Base-by-base conservation (phyloP, 2,329 filamentous ascomycete genomes). In the Leptographium galeiforme region DNA sequence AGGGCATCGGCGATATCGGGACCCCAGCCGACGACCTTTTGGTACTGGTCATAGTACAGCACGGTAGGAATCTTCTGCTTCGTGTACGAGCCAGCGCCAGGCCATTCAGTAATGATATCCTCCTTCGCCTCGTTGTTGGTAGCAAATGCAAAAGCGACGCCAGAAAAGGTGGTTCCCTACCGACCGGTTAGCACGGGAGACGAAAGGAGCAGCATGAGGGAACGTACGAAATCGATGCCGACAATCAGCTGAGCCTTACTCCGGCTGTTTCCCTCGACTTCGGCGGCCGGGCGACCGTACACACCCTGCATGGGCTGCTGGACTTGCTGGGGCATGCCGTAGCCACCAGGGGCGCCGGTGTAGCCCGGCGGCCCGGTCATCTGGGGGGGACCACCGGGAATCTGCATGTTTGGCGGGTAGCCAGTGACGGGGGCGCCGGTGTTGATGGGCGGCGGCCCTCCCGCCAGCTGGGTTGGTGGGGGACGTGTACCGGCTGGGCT, bases 1-100 rank as follows among this genome's bases (percentile, higher is more conserved):
- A 97, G 79, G 59, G 93, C 93, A 71, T 97, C 91, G 57, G 93
- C 89, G 63, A 97, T 97, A 75, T 98, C 93, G 54, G 91, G 90
- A 57, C 93, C 93, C 93, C 93, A 98, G 62, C 93, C 93, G n/a
- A 97, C 93, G 49, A 98, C 93, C 70, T 97, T 96, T 66, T 98
- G 93, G 69, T 96, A 95, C 71, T 97, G 91, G 67, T 98, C 93
- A 67, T 98, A 98, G 75, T 98, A 98, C 57, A 98, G 80, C n/a
- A 98, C 93, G 14, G 93, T 97, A 16, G 93, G 93, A 62, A 98
- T 97, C 93, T 98, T 98, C 72, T 98, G 93, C 73, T 97, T 97
- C 50, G 93, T 95, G 68, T 95, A 91, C 54, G 93, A 96, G 61
- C 93, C 93, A 39, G 93, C 90, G 61, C 93, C 93, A 32, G 93